Evolutionary conservation across 768 basidiomycete genomes (phyloP).

Genomic region (Pilatotrama ljubarskyi): DNA sequence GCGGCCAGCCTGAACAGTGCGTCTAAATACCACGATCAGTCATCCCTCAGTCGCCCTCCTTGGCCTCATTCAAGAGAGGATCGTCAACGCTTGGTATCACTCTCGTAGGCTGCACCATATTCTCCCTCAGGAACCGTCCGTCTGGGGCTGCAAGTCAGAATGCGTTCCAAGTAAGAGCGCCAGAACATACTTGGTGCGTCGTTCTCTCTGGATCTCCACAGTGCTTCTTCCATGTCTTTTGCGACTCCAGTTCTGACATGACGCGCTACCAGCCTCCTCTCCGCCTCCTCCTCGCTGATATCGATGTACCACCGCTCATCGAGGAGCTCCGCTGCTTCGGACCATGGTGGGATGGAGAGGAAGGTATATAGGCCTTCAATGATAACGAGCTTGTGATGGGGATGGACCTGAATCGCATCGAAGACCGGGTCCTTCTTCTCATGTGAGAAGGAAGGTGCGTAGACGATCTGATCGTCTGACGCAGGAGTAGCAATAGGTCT

Average conservation of each 20-base stretch:
- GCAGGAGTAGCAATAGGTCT: conserved; percentile 22
- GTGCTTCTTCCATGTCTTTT: conserved; percentile 60
- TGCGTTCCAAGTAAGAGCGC: background rate
- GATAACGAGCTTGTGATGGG: conserved; percentile 73
- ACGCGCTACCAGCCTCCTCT: conserved; percentile 60
- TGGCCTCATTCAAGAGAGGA: conserved; percentile 20
- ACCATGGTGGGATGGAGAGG: conserved; percentile 75
- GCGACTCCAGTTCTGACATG: conserved; percentile 82
- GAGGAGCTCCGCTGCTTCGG: conserved; percentile 56
- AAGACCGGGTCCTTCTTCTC: conserved; percentile 81
- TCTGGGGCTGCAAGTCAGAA: conserved; percentile 32
- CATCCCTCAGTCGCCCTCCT: too few relatives aligned
- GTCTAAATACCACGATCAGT: too few relatives aligned
- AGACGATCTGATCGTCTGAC: conserved; percentile 34
- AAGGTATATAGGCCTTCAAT: conserved; percentile 91
- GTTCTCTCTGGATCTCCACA: conserved; percentile 72
- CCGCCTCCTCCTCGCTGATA: conserved; percentile 55
- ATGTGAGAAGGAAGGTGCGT: conserved; percentile 86
- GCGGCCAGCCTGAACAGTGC: too few relatives aligned
- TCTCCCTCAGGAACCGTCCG: conserved; percentile 42
- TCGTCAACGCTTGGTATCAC: conserved; percentile 46
- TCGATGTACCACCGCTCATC: conserved; percentile 82
- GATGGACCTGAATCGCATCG: conserved; percentile 55
- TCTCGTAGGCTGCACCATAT: conserved; percentile 42
- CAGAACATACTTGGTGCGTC: conserved; percentile 24